Conservation (phyloP, 805 yeast genomes). For the Suhomyces faveliae region DNA sequence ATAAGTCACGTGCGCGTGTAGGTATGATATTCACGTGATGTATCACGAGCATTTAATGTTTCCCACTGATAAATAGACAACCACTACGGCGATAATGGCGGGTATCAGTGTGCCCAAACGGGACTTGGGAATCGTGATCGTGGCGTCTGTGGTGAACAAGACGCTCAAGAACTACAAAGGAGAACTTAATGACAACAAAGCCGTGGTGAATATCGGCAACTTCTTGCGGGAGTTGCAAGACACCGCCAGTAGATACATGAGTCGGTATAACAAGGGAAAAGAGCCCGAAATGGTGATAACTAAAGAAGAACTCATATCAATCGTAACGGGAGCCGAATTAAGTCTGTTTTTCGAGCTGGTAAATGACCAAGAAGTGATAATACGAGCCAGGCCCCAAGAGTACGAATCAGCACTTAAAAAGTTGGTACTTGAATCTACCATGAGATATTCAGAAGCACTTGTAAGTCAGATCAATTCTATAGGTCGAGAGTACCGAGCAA, state of each 20-base stretch:
- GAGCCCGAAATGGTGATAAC: constrained; percentile 5
- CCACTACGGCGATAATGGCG: not conserved
- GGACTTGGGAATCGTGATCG: constrained; percentile 8
- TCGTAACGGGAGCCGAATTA: constrained; percentile 14
- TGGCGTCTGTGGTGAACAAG: constrained; percentile 12
- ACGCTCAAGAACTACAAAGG: constrained; percentile 7
- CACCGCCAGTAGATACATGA: constrained; percentile 5
- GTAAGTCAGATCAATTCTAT: constrained; percentile 23
- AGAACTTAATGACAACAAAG: constrained; percentile 5
- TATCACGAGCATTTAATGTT: not conserved
- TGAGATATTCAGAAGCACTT: constrained; percentile 18
- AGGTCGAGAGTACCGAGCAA: constrained; percentile 2
- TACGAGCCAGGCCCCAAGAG: constrained; percentile 15
- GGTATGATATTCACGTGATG: not conserved
- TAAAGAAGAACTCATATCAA: constrained; percentile 11
- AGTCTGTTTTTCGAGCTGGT: constrained; percentile 19
- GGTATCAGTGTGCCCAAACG: not conserved
- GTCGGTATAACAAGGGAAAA: constrained; percentile 1
- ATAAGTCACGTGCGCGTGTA: not conserved
- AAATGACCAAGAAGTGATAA: constrained; percentile 18
- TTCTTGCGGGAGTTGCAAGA: constrained; percentile 8
- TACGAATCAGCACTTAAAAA: constrained; percentile 21
- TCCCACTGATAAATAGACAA: not conserved
- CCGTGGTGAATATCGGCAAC: constrained; percentile 5
- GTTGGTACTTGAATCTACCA: constrained; percentile 20